phyloP scores from a whole-genome alignment of 2,329 filamentous ascomycete genomes.

The Fusarium secorum region DNA sequence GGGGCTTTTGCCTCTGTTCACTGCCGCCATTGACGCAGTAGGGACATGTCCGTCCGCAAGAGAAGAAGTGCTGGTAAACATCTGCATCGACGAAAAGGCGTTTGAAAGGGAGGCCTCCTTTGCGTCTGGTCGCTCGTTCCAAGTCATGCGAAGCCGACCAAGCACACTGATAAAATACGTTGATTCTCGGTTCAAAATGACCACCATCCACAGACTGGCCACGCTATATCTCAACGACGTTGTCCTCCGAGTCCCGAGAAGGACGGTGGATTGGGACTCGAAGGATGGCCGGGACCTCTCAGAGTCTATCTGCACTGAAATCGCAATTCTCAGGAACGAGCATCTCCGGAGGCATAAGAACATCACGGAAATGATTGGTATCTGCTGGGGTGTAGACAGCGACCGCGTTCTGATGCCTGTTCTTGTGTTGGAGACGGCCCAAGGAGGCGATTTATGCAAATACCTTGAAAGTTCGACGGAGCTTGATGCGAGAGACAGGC shows the following conservation, averaged over 20 bases:
- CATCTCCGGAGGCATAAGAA: background rate
- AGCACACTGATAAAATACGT: background rate
- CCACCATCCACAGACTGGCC: background rate
- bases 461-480: fast-evolving
- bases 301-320: background rate
- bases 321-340: background rate
- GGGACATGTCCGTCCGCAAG: background rate
- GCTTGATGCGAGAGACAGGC: background rate
- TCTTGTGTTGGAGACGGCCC: background rate
- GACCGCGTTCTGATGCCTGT: background rate
- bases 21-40: background rate
- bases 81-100: background rate
- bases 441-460: background rate
- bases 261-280: background rate
- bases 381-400: background rate
- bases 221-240: background rate
- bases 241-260: background rate
- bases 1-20: background rate
- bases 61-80: background rate
- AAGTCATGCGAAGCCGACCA: background rate
- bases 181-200: background rate
- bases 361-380: background rate
- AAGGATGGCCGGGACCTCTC: fast-evolving
- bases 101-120: background rate
- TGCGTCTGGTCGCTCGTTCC: background rate